Evolutionary conservation across 352 stramenopile species (phyloP), one percentile per base, ranked within the genome.

Genomic region (Globisporangium apiculatum): DNA sequence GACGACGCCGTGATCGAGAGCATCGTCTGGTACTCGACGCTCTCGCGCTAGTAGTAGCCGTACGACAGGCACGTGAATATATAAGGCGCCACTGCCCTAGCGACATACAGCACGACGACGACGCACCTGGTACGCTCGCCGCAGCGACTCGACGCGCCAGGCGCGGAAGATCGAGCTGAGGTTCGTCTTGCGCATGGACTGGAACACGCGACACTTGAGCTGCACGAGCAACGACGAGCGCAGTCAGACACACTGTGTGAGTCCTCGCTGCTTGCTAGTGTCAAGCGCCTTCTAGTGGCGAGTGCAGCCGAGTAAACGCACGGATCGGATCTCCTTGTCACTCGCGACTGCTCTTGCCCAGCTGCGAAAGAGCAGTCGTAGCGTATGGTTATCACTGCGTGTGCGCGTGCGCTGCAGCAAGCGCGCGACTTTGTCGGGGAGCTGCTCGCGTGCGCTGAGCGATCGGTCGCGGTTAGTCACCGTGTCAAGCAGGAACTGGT

Each of bases 21-120:
- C 78, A 90, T 90, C n/a, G 77, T 74, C 65, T 93, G 80, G 61
- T 89, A 90, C 51, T 93, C 83, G 41, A 72, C 66, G 38, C 76
- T 91, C 58, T 91, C 80, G 8, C 81, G 76, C 59, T 79, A 42
- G 12, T 11, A 41, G 24, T 31, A 31, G 24, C 24, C 24, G 24
- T 31, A 53, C 10, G 5, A 17, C 12, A 46, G 4, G 0, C n/a
- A 50, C 35, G 11, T 41, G 41, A 14, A 7, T 8, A 7, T 6
- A 54, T 11, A 8, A 49, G 45, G 45, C 10, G 17, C n/a, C 6
- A 49, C 7, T 8, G 11, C 5, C 7, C n/a, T 35, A 1, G 5
- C 8, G 11, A 45, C 9, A 45, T 5, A 45, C 35, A 17, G 24
- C 24, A 14, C 9, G 31, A 31, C 5, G 51, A 10, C 3, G 3